Evolutionary conservation across 2,329 filamentous ascomycete genomes (phyloP), one percentile per base, ranked within the genome.

Genomic region (Stagonosporopsis rhizophila): DNA sequence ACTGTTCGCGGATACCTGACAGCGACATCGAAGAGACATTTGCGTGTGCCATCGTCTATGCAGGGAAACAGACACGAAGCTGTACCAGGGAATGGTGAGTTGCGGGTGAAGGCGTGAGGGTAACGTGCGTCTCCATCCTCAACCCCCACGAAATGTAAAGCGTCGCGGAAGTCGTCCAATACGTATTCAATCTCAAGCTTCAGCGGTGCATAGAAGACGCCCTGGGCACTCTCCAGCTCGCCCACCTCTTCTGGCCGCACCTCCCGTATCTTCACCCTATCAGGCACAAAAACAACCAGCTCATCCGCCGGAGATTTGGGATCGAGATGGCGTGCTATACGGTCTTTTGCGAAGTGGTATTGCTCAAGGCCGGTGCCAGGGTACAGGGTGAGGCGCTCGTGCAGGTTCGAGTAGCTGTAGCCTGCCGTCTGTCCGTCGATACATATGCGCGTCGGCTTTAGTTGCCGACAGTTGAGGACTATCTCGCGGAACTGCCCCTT

Each of bases 51-150:
- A 71, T 96, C 90, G 72, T 99, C 95, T 48, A 98, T 83, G 73
- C 95, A 98, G 0, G 95, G 95, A 68, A 99, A 99, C 23, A 98
- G 86, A 65, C 89, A 93, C 42, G 88, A 94, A 1, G 92, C 88
- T 17, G 87, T 88, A 27, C 93, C 92, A 0, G 92, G 87, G 59
- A 90, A 88, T 38, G 89, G 80, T 2, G 89, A 90, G 69, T 94
- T 92, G 37, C 88, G 89, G 0, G 94, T 96, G 75, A 96, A 99
- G 44, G 91, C 88, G 78, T 99, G 94, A 0, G 95, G 92, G 74
- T 93, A 99, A 59, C 93, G 86, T 52, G 82, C 82, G 72, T 97
- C 94, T 46, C 88, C 85, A 53, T 88, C 87, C 40, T 92, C 87
- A 34, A 95, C 85, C 4, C 95, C 93, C 15, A 96, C 91, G 76